Evolutionary conservation across 345 rosid genomes (phyloP), one percentile per base, ranked within the genome.

Genomic region (Euphorbia pulcherrima): DNA sequence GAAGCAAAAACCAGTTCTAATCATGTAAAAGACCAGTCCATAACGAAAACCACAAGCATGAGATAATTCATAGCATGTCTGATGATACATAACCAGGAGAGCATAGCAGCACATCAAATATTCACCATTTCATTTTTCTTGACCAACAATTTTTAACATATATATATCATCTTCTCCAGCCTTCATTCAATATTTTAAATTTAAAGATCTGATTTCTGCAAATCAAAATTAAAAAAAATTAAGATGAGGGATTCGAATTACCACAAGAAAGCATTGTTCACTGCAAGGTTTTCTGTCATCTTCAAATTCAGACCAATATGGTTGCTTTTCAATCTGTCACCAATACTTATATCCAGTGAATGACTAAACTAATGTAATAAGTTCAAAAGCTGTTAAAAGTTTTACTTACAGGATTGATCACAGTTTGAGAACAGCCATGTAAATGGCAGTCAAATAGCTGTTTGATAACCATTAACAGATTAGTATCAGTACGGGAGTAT

Each of bases 361-460:
- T 72, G 69, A 56, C 20, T 70, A 40, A 65, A 74, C 46, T 48
- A 11, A 23, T 6, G 62, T 37, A 26, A 16, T 48, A 28, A 46
- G 62, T 33, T 41, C 39, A 40, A 44, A 71, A 58, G n/a, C 57
- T 21, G 40, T 61, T 33, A 53, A 60, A 13, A 6, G 39, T 21
- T 21, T 68, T 59, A 79, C 97, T 91, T 83, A 94, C 99, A 66
- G 95, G 92, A 77, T 74, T 76, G 55, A 91, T 83, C 78, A 91
- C 57, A 74, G 87, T 78, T 81, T 94, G 99, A 37, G 99, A 91
- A 76, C 99, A 91, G 68, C 97, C 99, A 87, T 94, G 99, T 68
- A 94, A 88, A 75, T 95, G 95, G 74, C 97, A 94, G 78, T 94
- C 99, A 85, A 94, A 94, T 54, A 91, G 81, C 99, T 94, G 92